Conservation (phyloP, 2,329 filamentous ascomycete genomes). For the Ophioceras dolichostomum region DNA sequence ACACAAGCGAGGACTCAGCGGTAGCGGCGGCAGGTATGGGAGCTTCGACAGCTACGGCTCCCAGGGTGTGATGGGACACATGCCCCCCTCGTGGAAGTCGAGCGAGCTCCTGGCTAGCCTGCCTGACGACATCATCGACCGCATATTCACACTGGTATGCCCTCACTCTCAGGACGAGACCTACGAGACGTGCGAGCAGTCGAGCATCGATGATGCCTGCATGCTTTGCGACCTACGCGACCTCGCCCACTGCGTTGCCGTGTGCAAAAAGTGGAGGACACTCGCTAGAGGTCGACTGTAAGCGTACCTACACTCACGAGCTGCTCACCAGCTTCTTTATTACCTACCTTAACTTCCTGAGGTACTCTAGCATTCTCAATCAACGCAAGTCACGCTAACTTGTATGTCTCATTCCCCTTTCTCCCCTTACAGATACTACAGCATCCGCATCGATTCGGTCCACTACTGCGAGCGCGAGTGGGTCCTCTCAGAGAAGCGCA, state of each 20-base stretch:
- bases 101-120: conserved; percentile 38
- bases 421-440: conserved; percentile 63
- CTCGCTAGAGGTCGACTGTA: conserved; percentile 45
- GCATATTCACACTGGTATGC: conserved; percentile 73
- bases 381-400: too few relatives aligned
- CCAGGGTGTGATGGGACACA: too few relatives aligned
- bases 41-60: conserved; percentile 10
- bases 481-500: conserved; percentile 65
- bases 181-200: conserved; percentile 75
- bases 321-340: too few relatives aligned
- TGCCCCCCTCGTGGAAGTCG: too few relatives aligned
- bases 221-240: conserved; percentile 92
- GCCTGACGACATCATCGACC: conserved; percentile 56
- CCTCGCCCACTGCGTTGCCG: conserved; percentile 65
- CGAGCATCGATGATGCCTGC: conserved; percentile 66
- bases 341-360: too few relatives aligned
- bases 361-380: too few relatives aligned
- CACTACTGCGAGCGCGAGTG: conserved; percentile 90
- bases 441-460: conserved; percentile 84
- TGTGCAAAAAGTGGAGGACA: conserved; percentile 60
- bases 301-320: conserved; percentile 20
- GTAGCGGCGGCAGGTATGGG: conserved; percentile 10
- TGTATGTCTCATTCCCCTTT: too few relatives aligned
- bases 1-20: neutral
- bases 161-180: conserved; percentile 67